phyloP scores from a whole-genome alignment of 371 early-diverging fungal genomes.

The Mortierella sp. region DNA sequence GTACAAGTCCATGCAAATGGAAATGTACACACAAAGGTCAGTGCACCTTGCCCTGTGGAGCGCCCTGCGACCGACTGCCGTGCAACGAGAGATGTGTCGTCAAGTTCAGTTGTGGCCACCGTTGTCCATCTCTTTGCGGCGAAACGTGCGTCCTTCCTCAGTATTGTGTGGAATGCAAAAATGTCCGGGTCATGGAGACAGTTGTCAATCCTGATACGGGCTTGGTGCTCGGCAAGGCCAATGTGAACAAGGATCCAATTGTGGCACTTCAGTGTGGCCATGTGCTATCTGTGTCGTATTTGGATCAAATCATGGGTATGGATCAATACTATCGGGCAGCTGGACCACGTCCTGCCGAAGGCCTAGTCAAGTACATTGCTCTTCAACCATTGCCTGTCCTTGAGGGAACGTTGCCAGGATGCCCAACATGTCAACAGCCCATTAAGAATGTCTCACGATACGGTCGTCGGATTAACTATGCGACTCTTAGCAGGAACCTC shows the following conservation, averaged over 20 bases:
- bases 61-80: conserved; percentile 63
- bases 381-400: conserved; percentile 22
- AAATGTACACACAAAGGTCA: conserved; percentile 56
- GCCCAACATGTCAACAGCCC: conserved; percentile 36
- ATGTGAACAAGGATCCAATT: conserved; percentile 56
- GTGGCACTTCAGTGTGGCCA: conserved; percentile 59
- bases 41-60: conserved; percentile 62
- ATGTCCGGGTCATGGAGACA: conserved; percentile 17
- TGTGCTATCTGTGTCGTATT: conserved; percentile 50
- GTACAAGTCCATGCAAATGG: conserved; percentile 59
- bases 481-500: conserved; percentile 13
- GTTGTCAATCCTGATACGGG: conserved; percentile 55
- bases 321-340: conserved; percentile 36
- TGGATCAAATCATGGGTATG: conserved; percentile 60
- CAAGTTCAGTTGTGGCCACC: conserved; percentile 59
- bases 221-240: conserved; percentile 40
- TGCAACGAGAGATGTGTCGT: conserved; percentile 60
- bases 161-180: conserved; percentile 56
- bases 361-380: conserved; percentile 1
- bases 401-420: conserved; percentile 18
- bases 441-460: conserved; percentile 29
- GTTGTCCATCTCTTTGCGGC: conserved; percentile 63
- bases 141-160: conserved; percentile 56
- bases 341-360: neutral
- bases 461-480: conserved; percentile 43